Conservation (phyloP, 352 stramenopile species). For the Pythium phragmitis region DNA sequence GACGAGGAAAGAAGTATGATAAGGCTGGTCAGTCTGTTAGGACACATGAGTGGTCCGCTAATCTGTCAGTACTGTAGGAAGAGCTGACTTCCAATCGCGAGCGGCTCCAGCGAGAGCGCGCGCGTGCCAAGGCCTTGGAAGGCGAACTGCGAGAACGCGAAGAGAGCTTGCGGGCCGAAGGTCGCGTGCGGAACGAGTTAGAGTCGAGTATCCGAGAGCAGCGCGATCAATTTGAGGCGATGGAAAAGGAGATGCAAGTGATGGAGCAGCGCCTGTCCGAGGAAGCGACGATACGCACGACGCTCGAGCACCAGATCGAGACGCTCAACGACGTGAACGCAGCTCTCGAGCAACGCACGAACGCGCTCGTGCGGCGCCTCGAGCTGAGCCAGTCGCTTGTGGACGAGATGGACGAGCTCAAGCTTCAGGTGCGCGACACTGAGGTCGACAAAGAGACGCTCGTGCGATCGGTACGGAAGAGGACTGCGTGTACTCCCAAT, state of each 20-base stretch:
- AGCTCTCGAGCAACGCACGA: conserved; percentile 68
- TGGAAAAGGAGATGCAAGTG: conserved; percentile 54
- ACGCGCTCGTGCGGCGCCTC: conserved; percentile 61
- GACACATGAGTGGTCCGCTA: background rate
- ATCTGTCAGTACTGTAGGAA: conserved; percentile 21
- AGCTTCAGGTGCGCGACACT: conserved; percentile 51
- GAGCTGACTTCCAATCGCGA: conserved; percentile 49
- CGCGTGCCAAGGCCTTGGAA: conserved; percentile 57
- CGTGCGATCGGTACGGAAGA: conserved; percentile 43
- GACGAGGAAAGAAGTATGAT: conserved; percentile 49
- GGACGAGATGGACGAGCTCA: conserved; percentile 63
- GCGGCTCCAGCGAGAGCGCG: conserved; percentile 49
- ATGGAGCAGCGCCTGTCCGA: conserved; percentile 50
- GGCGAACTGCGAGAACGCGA: conserved; percentile 46
- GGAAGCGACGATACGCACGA: conserved; percentile 48
- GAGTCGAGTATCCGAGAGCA: conserved; percentile 56
- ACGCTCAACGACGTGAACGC: conserved; percentile 78
- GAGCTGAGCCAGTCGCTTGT: conserved; percentile 49
- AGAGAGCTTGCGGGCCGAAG: conserved; percentile 30
- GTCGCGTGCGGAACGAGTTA: conserved; percentile 41
- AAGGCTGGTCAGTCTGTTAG: background rate
- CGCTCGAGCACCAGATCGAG: conserved; percentile 60
- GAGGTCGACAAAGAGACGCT: conserved; percentile 77
- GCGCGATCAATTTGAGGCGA: conserved; percentile 49
- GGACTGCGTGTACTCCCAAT: background rate